phyloP scores from a whole-genome alignment of 2,329 filamentous ascomycete species.

The Aspergillus caelatus region DNA sequence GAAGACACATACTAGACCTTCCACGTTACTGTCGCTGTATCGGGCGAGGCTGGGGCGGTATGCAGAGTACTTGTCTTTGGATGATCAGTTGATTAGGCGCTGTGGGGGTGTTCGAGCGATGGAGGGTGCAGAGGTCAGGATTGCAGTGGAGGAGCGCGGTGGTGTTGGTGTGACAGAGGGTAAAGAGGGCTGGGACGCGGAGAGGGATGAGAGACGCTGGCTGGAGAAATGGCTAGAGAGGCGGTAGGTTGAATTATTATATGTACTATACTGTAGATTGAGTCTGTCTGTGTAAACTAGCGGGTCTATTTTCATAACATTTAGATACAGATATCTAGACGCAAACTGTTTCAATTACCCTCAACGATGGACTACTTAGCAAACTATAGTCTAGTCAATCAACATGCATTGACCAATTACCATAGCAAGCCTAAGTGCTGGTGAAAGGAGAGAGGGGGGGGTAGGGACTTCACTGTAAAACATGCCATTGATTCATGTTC shows the following conservation, averaged over 20 bases:
- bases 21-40: constrained; percentile 51
- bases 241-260: constrained; percentile 7
- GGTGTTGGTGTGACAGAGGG: constrained; percentile 36
- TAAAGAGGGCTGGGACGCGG: constrained; percentile 25
- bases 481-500: neutral
- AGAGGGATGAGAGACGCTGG: constrained; percentile 39
- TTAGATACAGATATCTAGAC: neutral
- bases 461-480: neutral
- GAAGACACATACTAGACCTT: constrained; percentile 45
- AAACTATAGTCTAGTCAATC: neutral
- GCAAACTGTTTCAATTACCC: neutral
- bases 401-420: neutral
- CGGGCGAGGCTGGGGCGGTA: constrained; percentile 55
- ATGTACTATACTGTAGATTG: neutral
- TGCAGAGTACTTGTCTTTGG: constrained; percentile 66
- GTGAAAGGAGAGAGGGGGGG: neutral
- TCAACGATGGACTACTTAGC: neutral
- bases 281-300: neutral
- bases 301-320: neutral
- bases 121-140: constrained; percentile 64
- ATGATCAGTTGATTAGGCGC: constrained; percentile 69
- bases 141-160: constrained; percentile 73
- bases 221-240: constrained; percentile 38
- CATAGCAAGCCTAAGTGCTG: neutral
- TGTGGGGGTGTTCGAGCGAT: constrained; percentile 65